These are phyloP conservation scores for Chrysochromulina parva DNA, from an alignment of 78 protist genomes.

Conservation along the genomic window DNA sequence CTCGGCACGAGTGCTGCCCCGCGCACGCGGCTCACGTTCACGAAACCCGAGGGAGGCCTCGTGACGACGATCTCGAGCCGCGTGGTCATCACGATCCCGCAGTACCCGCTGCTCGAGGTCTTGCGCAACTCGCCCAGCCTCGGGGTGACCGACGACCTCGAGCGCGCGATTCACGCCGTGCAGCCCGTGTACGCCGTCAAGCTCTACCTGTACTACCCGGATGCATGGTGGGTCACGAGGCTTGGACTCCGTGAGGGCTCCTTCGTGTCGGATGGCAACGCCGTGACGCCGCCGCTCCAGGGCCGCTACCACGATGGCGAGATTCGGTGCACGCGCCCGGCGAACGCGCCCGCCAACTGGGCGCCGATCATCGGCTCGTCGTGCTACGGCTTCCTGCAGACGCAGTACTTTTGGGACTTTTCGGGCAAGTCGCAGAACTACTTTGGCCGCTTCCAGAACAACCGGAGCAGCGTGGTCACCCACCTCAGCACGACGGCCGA, in stretches of 20 bases:
- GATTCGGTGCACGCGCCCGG: background rate
- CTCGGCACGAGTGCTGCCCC: too few species aligned
- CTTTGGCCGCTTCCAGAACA: background rate
- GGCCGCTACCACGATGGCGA: conserved; percentile 16
- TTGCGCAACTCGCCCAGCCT: background rate
- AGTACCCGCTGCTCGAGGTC: background rate
- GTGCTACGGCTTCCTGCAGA: background rate
- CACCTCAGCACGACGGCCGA: background rate
- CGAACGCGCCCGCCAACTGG: too few species aligned
- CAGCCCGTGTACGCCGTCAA: conserved; percentile 6
- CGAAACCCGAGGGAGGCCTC: too few species aligned
- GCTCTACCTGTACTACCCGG: background rate
- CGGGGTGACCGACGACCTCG: background rate
- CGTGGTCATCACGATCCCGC: background rate
- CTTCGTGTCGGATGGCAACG: background rate
- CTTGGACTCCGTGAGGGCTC: background rate
- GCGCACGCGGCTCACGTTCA: too few species aligned
- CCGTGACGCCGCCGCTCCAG: background rate
- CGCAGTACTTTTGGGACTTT: conserved; percentile 3
- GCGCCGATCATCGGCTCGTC: too few species aligned
- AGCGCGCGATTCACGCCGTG: background rate
- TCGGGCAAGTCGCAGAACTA: background rate
- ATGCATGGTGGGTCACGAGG: background rate
- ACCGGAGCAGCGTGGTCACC: background rate
- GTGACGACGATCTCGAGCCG: background rate